These are phyloP conservation scores for Phytophthora pluvialis DNA, from an alignment of 352 stramenopile species.

Conservation along the genomic window DNA sequence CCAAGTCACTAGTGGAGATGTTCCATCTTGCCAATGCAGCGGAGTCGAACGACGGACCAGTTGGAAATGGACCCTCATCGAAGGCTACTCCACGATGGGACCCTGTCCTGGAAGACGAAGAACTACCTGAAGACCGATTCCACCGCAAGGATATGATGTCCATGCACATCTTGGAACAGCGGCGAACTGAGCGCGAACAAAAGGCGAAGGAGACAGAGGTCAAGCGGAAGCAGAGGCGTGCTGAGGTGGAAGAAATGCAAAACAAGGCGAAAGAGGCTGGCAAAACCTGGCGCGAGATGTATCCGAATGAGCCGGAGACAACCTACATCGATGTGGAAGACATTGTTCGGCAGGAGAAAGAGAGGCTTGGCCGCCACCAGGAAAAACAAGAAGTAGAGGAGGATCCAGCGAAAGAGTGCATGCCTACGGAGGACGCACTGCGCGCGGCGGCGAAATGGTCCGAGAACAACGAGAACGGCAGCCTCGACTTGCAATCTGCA, in stretches of 20 bases:
- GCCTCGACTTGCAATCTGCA: slow-evolving; percentile 57
- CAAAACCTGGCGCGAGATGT: slow-evolving; percentile 85
- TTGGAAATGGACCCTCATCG: not conserved
- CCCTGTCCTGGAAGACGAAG: slow-evolving; percentile 75
- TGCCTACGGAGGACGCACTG: slow-evolving; percentile 52
- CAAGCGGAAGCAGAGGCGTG: slow-evolving; percentile 51
- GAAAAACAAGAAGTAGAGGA: slow-evolving; percentile 30
- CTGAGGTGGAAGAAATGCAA: slow-evolving; percentile 63
- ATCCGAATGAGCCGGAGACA: slow-evolving; percentile 74
- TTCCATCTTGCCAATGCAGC: slow-evolving; percentile 59
- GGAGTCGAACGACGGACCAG: not conserved
- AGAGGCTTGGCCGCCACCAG: slow-evolving; percentile 38
- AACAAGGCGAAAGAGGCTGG: slow-evolving; percentile 54
- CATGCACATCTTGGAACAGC: slow-evolving; percentile 86
- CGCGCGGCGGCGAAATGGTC: slow-evolving; percentile 59
- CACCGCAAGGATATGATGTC: slow-evolving; percentile 87
- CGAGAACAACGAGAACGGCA: slow-evolving; percentile 39
- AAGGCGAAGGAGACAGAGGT: slow-evolving; percentile 63
- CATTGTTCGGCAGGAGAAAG: slow-evolving; percentile 60
- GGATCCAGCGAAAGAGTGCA: slow-evolving; percentile 22
- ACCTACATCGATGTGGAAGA: slow-evolving; percentile 83
- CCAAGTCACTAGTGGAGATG: slow-evolving; percentile 71
- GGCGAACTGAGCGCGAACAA: slow-evolving; percentile 59
- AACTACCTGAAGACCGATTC: slow-evolving; percentile 81
- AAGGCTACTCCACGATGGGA: slow-evolving; percentile 48